Base-by-base conservation (phyloP, 768 basidiomycete genomes). In the Pholiota molesta region DNA sequence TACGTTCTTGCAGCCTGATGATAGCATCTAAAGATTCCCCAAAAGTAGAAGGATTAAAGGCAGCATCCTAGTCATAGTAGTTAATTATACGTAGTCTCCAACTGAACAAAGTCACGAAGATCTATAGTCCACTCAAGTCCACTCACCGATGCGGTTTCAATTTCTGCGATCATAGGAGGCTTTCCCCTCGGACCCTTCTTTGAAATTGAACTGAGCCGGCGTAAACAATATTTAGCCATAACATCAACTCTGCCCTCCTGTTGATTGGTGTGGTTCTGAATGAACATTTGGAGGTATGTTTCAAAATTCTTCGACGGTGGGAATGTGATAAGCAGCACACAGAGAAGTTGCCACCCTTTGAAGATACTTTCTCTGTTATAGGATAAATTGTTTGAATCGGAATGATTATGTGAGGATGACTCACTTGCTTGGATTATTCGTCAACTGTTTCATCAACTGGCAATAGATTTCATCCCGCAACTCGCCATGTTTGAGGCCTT, bases 261-360 rank as follows among this genome's bases (percentile, higher is more conserved):
- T 23, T 89, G 82, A 1, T 78, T 76, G 7, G 84, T 87, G 57
- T 89, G 86, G 52, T 86, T 84, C 63, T 88, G 83, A 47, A 97
- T 86, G 75, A 95, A 97, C n/a, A 83, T 80, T 29, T 83, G 85
- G 10, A 97, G 82, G 73, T 94, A 94, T 0, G 87, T 81, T 71
- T 95, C 94, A 68, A 97, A 95, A 72, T 95, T 90, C 77, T 94
- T 95, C 10, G 94, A 95, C 1, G 96, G 95, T 5, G 93, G 92
- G 73, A 98, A 98, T 2, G 94, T 91, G 58, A 92, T 86, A n/a
- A 95, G 80, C 28, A 95, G 79, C 2, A 98, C 94, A 71, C 94
- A 97, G 47, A 97, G 77, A 52, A 97, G 78, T 70, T 97, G 96
- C 91, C 95, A 97, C 26, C 95, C 96, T 70, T 89, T 90, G 78